phyloP scores from a whole-genome alignment of 176 grass and related monocot species.

The Carex kokanica region DNA sequence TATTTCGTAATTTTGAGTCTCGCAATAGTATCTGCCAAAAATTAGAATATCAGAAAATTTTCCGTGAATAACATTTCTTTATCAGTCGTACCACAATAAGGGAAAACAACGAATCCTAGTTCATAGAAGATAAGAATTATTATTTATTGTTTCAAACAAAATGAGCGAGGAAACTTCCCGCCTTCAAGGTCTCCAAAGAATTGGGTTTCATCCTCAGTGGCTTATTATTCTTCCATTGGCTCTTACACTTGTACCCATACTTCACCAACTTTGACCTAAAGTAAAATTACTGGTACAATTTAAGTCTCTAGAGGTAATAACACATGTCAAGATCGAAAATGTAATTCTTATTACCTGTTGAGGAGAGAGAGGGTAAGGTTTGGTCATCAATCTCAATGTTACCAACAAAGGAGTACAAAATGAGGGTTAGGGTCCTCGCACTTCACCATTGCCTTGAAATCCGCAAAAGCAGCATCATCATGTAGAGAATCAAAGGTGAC shows the following conservation, averaged over 20 bases:
- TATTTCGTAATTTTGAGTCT: constrained; percentile 94
- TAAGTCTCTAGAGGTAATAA: constrained; percentile 1
- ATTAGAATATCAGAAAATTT: neutral
- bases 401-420: constrained; percentile 96
- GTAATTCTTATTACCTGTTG: constrained; percentile 35
- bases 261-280: constrained; percentile 3
- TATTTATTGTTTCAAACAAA: constrained; percentile 1
- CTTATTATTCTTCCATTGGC: neutral
- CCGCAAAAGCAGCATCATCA: constrained; percentile 44
- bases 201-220: neutral
- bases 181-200: neutral
- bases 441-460: constrained; percentile 58
- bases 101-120: neutral
- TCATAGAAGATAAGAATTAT: neutral
- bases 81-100: neutral
- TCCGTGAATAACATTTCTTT: neutral
- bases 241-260: neutral
- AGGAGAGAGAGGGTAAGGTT: constrained; percentile 62
- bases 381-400: constrained; percentile 54
- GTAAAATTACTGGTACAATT: constrained; percentile 17
- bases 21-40: constrained; percentile 56
- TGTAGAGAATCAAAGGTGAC: constrained; percentile 55
- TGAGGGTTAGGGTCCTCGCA: constrained; percentile 95
- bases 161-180: neutral
- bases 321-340: neutral